phyloP scores from a whole-genome alignment of 2,329 filamentous ascomycete genomes.

The Phoma herbarum region DNA sequence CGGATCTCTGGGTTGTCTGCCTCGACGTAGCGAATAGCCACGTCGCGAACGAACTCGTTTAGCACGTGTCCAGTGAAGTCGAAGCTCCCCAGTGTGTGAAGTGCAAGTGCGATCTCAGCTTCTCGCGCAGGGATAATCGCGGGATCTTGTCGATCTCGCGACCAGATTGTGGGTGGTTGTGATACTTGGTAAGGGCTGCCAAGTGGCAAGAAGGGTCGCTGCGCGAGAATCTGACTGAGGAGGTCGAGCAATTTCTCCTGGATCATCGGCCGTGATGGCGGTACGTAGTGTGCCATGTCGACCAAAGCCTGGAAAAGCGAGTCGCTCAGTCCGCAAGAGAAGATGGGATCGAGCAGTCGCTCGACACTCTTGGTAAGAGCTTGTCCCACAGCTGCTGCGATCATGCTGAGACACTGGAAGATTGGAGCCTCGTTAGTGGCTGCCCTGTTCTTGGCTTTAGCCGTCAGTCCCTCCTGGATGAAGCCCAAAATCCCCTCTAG shows the following conservation, averaged over 20 bases:
- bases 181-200: conserved; percentile 91
- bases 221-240: conserved; percentile 91
- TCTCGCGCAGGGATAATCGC: conserved; percentile 81
- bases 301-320: conserved; percentile 94
- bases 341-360: conserved; percentile 91
- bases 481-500: conserved; percentile 93
- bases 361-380: conserved; percentile 99
- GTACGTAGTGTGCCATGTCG: conserved; percentile 99
- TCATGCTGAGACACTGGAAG: conserved; percentile 96
- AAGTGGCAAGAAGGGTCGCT: conserved; percentile 88
- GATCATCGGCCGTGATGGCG: conserved; percentile 89
- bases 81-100: conserved; percentile 97
- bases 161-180: conserved; percentile 80
- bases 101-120: conserved; percentile 87
- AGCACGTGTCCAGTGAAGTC: conserved; percentile 89
- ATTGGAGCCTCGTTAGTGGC: conserved; percentile 74
- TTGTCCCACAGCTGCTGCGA: conserved; percentile 94
- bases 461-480: conserved; percentile 86
- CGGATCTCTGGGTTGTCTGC: conserved; percentile 93
- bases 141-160: conserved; percentile 86
- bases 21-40: conserved; percentile 97
- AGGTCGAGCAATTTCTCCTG: conserved; percentile 94
- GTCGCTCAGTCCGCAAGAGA: conserved; percentile 92
- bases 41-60: conserved; percentile 98
- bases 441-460: conserved; percentile 73